Base-by-base conservation (phyloP, 495 filamentous ascomycete genomes). In the Cenococcum geophilum region DNA sequence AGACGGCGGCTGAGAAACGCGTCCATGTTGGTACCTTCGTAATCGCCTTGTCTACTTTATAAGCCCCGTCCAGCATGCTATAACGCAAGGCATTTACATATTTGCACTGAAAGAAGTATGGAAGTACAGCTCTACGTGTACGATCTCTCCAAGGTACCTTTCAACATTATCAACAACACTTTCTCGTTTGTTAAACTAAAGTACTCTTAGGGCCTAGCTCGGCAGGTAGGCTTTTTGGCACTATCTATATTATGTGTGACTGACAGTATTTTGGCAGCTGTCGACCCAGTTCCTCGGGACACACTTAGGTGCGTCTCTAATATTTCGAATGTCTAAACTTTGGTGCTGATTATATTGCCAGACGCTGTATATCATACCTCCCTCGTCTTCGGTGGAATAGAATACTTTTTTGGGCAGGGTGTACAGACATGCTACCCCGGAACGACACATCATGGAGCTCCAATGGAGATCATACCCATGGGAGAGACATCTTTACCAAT, bases 361-460 rank as follows among this genome's bases (percentile, higher is more conserved):
- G 91, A 96, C 74, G 92, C 92, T 34, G 82, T 96, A 48, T 97
- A 96, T 70, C 92, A 96, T 67, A 96, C 92, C 0, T 86, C 91
- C 0, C 83, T 98, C 32, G 86, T 96, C 14, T 77, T 97, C 32
- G 81, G 83, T 25, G 86, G 86, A n/a, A 76, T 82, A 56, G 87
- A 90, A 70, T 89, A 87, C 63, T 88, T 84, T 72, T 89, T 86
- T 64, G 87, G 87, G 18, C 74, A 76, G 52, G 91, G 91, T 49
- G 85, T 98, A 36, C 89, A 95, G 65, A 85, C 81, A n/a, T 87
- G 89, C 53, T 68, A 72, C 11, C 87, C 93, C 0, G 91, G 93
- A 0, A 79, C 77, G 16, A 96, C 90, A 5, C 91, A 96, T 67
- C 86, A 96, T 74, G 93, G 92, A 12, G 77, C 76, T 47, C 92